Conservation (phyloP, 2,329 filamentous ascomycete species). For the Sporothrix phasma region DNA sequence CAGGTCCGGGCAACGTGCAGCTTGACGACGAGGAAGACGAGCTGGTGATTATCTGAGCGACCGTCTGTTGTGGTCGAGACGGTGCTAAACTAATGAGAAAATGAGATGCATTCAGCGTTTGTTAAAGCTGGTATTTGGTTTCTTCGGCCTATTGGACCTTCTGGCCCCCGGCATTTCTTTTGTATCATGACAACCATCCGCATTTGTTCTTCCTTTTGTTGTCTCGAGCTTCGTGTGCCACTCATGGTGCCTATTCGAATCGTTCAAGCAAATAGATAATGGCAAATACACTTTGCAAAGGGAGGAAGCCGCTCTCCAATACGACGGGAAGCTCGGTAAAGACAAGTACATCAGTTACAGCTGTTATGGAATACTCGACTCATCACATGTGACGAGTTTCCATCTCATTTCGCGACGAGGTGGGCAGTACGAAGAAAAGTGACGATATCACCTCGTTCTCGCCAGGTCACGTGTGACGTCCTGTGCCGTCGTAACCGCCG, state of each 20-base stretch:
- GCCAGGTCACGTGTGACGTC: not conserved
- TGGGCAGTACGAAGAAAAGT: not conserved
- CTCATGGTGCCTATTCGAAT: too few relatives aligned
- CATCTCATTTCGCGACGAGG: too few relatives aligned
- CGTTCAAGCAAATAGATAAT: too few relatives aligned
- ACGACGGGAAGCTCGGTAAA: too few relatives aligned
- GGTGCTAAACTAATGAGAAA: not conserved
- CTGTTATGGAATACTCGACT: too few relatives aligned
- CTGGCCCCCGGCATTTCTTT: not conserved
- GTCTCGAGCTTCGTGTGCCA: not conserved
- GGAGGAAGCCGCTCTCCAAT: too few relatives aligned
- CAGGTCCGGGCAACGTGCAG: conserved; percentile 10
- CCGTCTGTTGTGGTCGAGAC: not conserved
- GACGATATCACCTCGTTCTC: too few relatives aligned
- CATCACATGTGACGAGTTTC: too few relatives aligned
- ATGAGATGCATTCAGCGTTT: conserved; percentile 2
- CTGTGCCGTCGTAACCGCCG: not conserved
- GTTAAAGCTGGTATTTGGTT: not conserved
- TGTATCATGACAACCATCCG: not conserved
- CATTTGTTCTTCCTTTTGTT: not conserved
- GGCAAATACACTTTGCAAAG: too few relatives aligned
- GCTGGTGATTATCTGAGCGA: conserved; percentile 36
- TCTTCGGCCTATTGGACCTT: not conserved
- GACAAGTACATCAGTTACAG: too few relatives aligned
- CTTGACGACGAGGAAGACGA: conserved; percentile 41